These are phyloP conservation scores for Talaromyces islandicus DNA, from an alignment of 2,329 filamentous ascomycete genomes.

Conservation along the genomic window DNA sequence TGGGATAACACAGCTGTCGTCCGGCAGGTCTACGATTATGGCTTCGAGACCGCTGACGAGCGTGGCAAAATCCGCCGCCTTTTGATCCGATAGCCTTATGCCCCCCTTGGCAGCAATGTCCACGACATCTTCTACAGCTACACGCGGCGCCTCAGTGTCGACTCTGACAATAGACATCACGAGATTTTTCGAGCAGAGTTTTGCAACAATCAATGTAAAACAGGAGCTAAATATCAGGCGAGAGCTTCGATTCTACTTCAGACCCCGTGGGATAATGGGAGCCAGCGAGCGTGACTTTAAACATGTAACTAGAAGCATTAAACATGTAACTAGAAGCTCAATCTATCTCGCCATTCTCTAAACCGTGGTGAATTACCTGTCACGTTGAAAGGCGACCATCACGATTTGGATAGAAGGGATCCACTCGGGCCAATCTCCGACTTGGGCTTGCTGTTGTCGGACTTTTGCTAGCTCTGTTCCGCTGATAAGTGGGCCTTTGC, in stretches of 20 bases:
- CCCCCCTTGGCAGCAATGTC: neutral
- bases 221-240: neutral
- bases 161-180: conserved; percentile 1
- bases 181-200: neutral
- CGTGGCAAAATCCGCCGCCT: conserved; percentile 1
- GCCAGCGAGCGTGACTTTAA: neutral
- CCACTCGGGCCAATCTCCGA: conserved; percentile 2
- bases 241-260: neutral
- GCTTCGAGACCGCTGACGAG: conserved; percentile 4
- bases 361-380: neutral
- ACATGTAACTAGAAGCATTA: neutral
- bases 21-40: neutral
- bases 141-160: neutral
- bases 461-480: neutral
- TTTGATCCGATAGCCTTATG: conserved; percentile 3
- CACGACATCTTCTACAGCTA: conserved; percentile 5
- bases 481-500: too few relatives aligned
- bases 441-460: neutral
- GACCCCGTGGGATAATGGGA: too few relatives aligned
- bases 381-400: neutral
- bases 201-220: neutral
- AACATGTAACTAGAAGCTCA: too few relatives aligned
- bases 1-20: neutral
- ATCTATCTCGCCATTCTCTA: neutral
- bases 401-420: neutral